These are phyloP conservation scores for Metarhizium anisopliae DNA, from an alignment of 2,329 filamentous ascomycete genomes.

Conservation along the genomic window DNA sequence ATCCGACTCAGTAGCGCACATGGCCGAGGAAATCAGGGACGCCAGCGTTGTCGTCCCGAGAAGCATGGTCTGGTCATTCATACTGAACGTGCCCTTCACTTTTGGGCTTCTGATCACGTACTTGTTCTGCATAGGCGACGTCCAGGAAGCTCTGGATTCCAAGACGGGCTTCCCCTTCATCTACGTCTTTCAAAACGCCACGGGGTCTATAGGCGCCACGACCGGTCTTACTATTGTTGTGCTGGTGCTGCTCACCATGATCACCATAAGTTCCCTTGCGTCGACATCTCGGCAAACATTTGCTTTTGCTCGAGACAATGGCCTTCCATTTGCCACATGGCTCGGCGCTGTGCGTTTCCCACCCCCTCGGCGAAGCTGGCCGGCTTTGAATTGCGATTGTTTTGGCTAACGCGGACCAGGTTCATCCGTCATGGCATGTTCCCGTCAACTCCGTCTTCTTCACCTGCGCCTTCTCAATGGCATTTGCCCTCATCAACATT, in stretches of 20 bases:
- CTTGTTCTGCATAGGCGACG: conserved; percentile 13
- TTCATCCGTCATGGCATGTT: conserved; percentile 15
- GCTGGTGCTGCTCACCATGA: conserved; percentile 15
- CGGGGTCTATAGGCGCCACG: conserved; percentile 10
- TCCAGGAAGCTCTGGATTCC: conserved; percentile 4
- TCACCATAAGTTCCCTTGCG: conserved; percentile 18
- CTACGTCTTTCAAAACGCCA: conserved; percentile 19
- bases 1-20: conserved; percentile 10
- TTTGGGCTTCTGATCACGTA: conserved; percentile 15
- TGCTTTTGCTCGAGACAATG: conserved; percentile 26
- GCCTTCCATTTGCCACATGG: conserved; percentile 13
- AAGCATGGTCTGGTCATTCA: conserved; percentile 10
- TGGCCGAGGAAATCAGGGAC: conserved; percentile 12
- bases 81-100: conserved; percentile 12
- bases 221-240: conserved; percentile 18
- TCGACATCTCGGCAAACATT: conserved; percentile 21
- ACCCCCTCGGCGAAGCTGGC: not conserved
- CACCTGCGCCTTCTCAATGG: conserved; percentile 16
- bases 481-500: conserved; percentile 24
- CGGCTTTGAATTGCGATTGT: not conserved
- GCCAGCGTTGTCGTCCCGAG: conserved; percentile 11
- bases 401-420: not conserved
- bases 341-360: conserved; percentile 7
- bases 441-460: conserved; percentile 23
- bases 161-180: conserved; percentile 18